A percentile compares a stretch with the other conserved stretches of the same genome.
Conservation (phyloP, 208 protist species). For the Angomonas ambiguus region DNA sequence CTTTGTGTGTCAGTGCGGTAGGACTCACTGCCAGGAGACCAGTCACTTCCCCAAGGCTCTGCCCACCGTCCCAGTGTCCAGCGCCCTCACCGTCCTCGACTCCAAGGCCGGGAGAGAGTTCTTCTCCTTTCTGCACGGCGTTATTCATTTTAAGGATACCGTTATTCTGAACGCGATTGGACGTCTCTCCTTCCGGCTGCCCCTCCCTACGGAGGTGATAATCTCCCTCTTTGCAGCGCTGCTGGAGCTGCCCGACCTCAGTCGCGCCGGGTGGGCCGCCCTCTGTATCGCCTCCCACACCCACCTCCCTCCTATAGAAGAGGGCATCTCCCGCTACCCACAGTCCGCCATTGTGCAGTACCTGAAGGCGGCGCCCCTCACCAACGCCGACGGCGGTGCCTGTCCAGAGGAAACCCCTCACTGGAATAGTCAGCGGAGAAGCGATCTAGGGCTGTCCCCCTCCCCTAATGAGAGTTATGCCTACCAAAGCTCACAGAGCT, state of each 20-base stretch:
- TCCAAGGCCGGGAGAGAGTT: constrained; percentile 24
- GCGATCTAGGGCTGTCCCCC: constrained; percentile 39
- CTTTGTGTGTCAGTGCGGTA: constrained; percentile 55
- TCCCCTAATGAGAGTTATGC: constrained; percentile 29
- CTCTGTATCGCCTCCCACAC: constrained; percentile 48
- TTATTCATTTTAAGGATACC: constrained; percentile 7
- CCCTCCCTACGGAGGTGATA: constrained; percentile 24
- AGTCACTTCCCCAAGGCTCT: neutral
- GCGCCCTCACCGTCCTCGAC: constrained; percentile 30
- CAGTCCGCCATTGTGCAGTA: constrained; percentile 43
- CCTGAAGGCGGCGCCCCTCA: constrained; percentile 23
- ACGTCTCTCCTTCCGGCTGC: constrained; percentile 56
- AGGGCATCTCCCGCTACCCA: constrained; percentile 22
- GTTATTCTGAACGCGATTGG: constrained; percentile 55
- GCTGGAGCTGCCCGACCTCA: constrained; percentile 25
- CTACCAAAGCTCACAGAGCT: constrained; percentile 17
- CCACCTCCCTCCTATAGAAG: constrained; percentile 23
- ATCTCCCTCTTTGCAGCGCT: constrained; percentile 29
- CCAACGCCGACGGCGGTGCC: constrained; percentile 15
- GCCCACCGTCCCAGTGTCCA: constrained; percentile 29
- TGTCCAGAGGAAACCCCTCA: neutral
- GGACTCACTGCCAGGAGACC: neutral
- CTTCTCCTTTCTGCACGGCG: constrained; percentile 19
- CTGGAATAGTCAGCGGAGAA: constrained; percentile 27
- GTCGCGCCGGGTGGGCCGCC: constrained; percentile 29